phyloP scores from a whole-genome alignment of 768 basidiomycete genomes.

The Mycena olivaceomarginata region DNA sequence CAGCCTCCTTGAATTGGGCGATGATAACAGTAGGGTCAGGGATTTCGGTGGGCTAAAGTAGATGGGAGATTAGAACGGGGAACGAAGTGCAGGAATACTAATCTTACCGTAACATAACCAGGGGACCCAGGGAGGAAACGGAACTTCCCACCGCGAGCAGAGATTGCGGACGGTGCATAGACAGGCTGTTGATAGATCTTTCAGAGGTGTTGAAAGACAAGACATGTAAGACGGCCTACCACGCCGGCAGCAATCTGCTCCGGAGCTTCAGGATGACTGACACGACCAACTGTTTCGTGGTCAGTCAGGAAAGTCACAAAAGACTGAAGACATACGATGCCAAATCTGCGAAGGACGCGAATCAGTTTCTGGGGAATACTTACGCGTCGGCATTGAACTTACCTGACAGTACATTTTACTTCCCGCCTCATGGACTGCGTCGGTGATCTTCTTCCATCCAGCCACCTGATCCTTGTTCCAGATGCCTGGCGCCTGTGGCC shows the following conservation, averaged over 20 bases:
- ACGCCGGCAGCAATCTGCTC: constrained; percentile 60
- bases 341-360: constrained; percentile 56
- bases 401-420: constrained; percentile 67
- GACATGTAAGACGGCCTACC: constrained; percentile 49
- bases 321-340: constrained; percentile 40
- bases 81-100: background rate
- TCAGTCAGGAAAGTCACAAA: background rate
- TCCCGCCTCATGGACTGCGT: constrained; percentile 67
- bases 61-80: constrained; percentile 7
- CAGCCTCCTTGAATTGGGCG: constrained; percentile 55
- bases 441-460: constrained; percentile 68
- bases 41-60: constrained; percentile 48
- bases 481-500: constrained; percentile 58
- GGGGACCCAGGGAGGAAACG: constrained; percentile 50
- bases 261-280: constrained; percentile 44
- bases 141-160: constrained; percentile 52
- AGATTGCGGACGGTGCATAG: constrained; percentile 58
- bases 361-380: constrained; percentile 21
- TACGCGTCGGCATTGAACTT: background rate
- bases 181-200: constrained; percentile 53
- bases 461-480: constrained; percentile 66
- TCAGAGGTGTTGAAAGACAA: background rate
- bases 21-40: constrained; percentile 55
- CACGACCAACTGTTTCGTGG: constrained; percentile 15
- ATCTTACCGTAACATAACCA: constrained; percentile 49